phyloP scores from a whole-genome alignment of 2,329 filamentous ascomycete genomes.

The Stachybotrys chlorohalonatus region DNA sequence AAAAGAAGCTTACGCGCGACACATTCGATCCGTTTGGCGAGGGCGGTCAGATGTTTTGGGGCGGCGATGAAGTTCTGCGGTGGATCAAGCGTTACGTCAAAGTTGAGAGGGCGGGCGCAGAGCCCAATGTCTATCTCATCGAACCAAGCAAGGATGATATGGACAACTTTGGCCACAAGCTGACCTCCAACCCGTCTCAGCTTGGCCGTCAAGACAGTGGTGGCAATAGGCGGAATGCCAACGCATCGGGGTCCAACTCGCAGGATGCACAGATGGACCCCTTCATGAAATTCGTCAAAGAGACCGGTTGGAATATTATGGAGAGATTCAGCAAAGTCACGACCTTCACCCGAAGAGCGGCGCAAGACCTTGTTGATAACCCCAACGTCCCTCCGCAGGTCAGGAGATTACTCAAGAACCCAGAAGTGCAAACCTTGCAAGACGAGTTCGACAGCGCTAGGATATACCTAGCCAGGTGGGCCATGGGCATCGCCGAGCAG shows the following conservation, averaged over 20 bases:
- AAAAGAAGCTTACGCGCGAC: conserved; percentile 75
- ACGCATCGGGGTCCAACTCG: conserved; percentile 26
- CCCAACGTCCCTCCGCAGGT: conserved; percentile 86
- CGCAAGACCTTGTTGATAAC: conserved; percentile 86
- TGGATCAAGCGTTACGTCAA: conserved; percentile 82
- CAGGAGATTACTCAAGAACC: conserved; percentile 73
- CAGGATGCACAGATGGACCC: conserved; percentile 79
- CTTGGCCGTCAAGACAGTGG: conserved; percentile 21
- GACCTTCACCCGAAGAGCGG: conserved; percentile 85
- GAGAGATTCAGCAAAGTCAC: conserved; percentile 97
- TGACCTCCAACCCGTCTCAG: conserved; percentile 27
- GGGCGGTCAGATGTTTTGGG: conserved; percentile 87
- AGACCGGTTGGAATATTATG: conserved; percentile 91
- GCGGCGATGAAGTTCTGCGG: conserved; percentile 85
- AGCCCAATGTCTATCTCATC: conserved; percentile 84
- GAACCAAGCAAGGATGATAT: conserved; percentile 82
- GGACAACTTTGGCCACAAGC: conserved; percentile 64
- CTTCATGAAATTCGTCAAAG: conserved; percentile 85
- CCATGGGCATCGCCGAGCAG: conserved; percentile 97
- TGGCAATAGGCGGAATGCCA: conserved; percentile 13
- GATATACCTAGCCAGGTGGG: conserved; percentile 91
- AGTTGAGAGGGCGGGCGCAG: conserved; percentile 75
- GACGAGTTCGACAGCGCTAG: conserved; percentile 96
- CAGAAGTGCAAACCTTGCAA: conserved; percentile 88
- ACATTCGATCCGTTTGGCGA: conserved; percentile 87